phyloP scores from a whole-genome alignment of 1,284 basidiomycete genomes.

The Marasmius oreades region DNA sequence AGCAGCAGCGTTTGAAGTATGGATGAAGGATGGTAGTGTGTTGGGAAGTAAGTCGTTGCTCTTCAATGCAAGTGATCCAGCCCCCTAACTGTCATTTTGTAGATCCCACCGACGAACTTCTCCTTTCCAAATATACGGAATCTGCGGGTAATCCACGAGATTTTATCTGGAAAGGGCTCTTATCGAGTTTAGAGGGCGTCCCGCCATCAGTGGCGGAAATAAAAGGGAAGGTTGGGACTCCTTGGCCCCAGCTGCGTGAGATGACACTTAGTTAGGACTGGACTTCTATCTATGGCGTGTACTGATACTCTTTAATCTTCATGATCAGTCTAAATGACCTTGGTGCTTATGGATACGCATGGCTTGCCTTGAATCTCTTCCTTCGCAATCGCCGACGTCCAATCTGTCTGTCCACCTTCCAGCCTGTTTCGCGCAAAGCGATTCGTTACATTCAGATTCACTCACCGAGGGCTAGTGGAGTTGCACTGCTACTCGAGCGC shows the following conservation, averaged over 20 bases:
- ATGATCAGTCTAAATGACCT: no score
- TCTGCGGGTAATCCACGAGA: slow-evolving; percentile 69
- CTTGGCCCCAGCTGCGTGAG: slow-evolving; percentile 12
- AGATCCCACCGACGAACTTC: slow-evolving; percentile 60
- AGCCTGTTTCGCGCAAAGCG: no score
- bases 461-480: no score
- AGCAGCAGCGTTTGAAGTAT: slow-evolving; percentile 64
- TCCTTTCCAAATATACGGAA: slow-evolving; percentile 71
- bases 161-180: slow-evolving; percentile 71
- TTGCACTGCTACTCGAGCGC: no score
- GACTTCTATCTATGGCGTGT: no score
- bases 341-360: no score
- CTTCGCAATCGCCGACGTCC: no score
- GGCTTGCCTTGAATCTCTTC: no score
- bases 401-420: no score
- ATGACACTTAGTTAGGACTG: not conserved
- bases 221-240: not conserved
- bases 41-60: slow-evolving; percentile 39
- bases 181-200: slow-evolving; percentile 36
- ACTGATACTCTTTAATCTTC: no score
- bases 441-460: no score
- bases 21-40: slow-evolving; percentile 55
- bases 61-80: slow-evolving; percentile 5
- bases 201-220: slow-evolving; percentile 3
- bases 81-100: slow-evolving; percentile 13